phyloP scores from a whole-genome alignment of 2,329 filamentous ascomycete species.

The Tolypocladium tundrense region DNA sequence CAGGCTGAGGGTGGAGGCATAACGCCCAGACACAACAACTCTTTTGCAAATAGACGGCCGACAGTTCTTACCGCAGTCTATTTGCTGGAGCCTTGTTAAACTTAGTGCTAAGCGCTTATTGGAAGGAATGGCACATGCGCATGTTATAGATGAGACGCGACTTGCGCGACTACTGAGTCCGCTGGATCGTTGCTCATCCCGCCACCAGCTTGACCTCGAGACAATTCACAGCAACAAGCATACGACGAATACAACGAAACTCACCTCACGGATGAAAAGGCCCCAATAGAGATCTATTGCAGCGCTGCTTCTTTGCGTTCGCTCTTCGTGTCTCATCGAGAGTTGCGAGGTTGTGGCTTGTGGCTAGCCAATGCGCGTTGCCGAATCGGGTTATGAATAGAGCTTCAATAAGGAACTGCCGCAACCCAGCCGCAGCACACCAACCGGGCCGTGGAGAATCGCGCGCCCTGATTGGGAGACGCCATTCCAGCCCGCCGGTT shows the following conservation, averaged over 20 bases:
- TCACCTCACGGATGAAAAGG: not conserved
- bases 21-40: not conserved
- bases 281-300: not conserved
- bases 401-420: slow-evolving; percentile 9
- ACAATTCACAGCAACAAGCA: not conserved
- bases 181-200: not conserved
- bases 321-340: not conserved
- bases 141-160: not conserved
- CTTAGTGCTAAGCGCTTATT: not conserved
- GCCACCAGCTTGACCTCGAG: too few relatives aligned
- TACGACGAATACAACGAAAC: not conserved
- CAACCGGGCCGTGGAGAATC: too few relatives aligned
- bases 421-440: too few relatives aligned
- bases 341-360: not conserved
- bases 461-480: not conserved
- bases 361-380: slow-evolving; percentile 2
- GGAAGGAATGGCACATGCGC: not conserved
- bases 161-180: not conserved
- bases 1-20: not conserved
- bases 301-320: not conserved
- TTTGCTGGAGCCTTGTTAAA: not conserved
- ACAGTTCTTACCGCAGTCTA: not conserved
- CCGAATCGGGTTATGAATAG: slow-evolving; percentile 15
- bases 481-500: too few relatives aligned
- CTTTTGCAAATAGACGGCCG: not conserved